Evolutionary conservation across 805 yeast species (phyloP).

Genomic region (Yarrowia bubula): DNA sequence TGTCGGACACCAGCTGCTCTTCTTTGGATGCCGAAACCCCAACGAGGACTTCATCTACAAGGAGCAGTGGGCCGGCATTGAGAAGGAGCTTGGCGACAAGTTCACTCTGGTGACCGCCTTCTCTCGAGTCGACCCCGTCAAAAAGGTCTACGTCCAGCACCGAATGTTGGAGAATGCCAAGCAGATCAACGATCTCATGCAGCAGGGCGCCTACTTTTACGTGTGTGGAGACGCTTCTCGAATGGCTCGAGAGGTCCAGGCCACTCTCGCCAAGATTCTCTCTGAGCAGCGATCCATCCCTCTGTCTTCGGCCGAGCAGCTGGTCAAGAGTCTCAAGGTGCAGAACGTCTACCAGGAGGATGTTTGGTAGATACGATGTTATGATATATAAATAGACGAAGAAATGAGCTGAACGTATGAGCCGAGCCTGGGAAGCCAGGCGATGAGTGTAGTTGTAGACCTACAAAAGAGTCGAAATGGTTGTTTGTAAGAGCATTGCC

Average conservation of each 20-base stretch:
- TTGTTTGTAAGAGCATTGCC: too few relatives aligned
- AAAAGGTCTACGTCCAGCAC: slow-evolving; percentile 83
- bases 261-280: slow-evolving; percentile 62
- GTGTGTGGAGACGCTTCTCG: slow-evolving; percentile 96
- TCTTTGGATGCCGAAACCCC: slow-evolving; percentile 84
- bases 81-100: slow-evolving; percentile 30
- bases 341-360: slow-evolving; percentile 94
- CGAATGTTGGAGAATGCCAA: slow-evolving; percentile 52
- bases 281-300: slow-evolving; percentile 60
- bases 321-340: slow-evolving; percentile 73
- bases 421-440: too few relatives aligned
- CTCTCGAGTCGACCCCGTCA: slow-evolving; percentile 62
- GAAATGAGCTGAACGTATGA: not conserved
- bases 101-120: slow-evolving; percentile 73
- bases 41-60: slow-evolving; percentile 78
- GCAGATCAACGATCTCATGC: slow-evolving; percentile 52
- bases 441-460: too few relatives aligned
- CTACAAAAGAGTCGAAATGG: too few relatives aligned
- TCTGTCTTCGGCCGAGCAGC: slow-evolving; percentile 67
- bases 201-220: slow-evolving; percentile 78
- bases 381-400: slow-evolving; percentile 19
- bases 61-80: slow-evolving; percentile 67
- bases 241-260: slow-evolving; percentile 93
- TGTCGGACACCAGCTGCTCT: slow-evolving; percentile 72
- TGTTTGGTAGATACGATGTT: slow-evolving; percentile 65